Conservation (phyloP, 2,329 filamentous ascomycete genomes). For the Aspergillus udagawae region DNA sequence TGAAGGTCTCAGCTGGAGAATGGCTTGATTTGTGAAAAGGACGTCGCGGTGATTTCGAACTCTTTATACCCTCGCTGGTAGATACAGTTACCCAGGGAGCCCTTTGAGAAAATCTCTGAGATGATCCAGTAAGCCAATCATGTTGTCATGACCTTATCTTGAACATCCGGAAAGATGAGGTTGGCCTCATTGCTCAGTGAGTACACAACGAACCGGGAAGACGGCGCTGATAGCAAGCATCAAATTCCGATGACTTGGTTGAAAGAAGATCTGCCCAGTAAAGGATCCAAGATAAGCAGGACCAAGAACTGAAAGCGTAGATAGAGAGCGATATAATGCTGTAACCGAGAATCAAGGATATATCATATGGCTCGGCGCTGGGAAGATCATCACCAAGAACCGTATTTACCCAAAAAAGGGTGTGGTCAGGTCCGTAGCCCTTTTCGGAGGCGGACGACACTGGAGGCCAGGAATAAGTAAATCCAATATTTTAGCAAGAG, state of each 20-base stretch:
- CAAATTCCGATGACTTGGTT: background rate
- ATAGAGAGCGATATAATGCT: background rate
- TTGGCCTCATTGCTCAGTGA: background rate
- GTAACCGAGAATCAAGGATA: no score
- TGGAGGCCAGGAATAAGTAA: no score
- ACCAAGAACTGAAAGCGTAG: no score
- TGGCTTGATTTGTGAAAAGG: background rate
- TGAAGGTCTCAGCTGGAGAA: background rate
- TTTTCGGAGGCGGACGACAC: no score
- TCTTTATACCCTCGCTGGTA: slow-evolving; percentile 7
- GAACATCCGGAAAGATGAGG: background rate
- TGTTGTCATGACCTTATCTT: background rate
- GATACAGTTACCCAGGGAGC: background rate
- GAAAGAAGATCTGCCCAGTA: background rate
- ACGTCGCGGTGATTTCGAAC: background rate
- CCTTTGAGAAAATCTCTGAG: background rate
- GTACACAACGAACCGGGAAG: background rate
- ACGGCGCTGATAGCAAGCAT: background rate
- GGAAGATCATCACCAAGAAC: background rate
- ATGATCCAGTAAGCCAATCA: background rate
- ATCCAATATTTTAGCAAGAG: no score
- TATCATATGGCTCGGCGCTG: background rate
- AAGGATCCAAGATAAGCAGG: background rate
- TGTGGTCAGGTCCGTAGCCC: no score
- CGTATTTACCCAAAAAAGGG: background rate